Evolutionary conservation across 768 basidiomycete genomes (phyloP).

Genomic region (Calocybe cyanea): DNA sequence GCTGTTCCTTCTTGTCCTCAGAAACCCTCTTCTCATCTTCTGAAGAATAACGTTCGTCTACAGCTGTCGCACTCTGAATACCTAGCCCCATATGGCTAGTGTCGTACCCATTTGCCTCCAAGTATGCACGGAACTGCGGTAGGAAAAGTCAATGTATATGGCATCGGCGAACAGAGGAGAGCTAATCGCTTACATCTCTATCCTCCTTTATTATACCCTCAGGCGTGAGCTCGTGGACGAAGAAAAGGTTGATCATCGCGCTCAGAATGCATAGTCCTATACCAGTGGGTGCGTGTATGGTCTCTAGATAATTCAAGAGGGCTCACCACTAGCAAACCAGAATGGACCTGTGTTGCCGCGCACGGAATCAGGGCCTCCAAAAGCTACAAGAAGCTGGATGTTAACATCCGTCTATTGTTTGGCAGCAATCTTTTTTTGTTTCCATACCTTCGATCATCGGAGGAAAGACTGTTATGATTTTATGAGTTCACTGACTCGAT

Average conservation of each 20-base stretch:
- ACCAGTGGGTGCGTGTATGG: background rate
- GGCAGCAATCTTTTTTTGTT: too few relatives aligned
- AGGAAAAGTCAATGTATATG: background rate
- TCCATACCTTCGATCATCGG: slow-evolving; percentile 54
- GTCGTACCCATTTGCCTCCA: slow-evolving; percentile 16
- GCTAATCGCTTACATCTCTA: slow-evolving; percentile 2
- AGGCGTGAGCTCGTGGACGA: slow-evolving; percentile 5
- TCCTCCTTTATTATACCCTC: slow-evolving; percentile 13
- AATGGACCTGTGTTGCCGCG: slow-evolving; percentile 79
- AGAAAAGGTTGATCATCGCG: slow-evolving; percentile 9
- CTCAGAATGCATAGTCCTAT: slow-evolving; percentile 12
- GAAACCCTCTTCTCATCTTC: too few relatives aligned
- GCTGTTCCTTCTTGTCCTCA: too few relatives aligned
- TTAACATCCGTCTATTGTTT: slow-evolving; percentile 3
- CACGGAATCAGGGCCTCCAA: slow-evolving; percentile 47
- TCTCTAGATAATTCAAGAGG: background rate
- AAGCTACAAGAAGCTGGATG: slow-evolving; percentile 35
- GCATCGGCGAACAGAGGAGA: background rate
- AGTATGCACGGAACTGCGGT: slow-evolving; percentile 17
- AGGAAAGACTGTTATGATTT: slow-evolving; percentile 47
- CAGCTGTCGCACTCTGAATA: too few relatives aligned
- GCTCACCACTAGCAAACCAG: slow-evolving; percentile 69
- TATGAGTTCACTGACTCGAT: background rate
- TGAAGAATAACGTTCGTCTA: too few relatives aligned
- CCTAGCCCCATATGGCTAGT: slow-evolving; percentile 14